Conservation (phyloP, 257 asterid species). For the Buddleja alternifolia region DNA sequence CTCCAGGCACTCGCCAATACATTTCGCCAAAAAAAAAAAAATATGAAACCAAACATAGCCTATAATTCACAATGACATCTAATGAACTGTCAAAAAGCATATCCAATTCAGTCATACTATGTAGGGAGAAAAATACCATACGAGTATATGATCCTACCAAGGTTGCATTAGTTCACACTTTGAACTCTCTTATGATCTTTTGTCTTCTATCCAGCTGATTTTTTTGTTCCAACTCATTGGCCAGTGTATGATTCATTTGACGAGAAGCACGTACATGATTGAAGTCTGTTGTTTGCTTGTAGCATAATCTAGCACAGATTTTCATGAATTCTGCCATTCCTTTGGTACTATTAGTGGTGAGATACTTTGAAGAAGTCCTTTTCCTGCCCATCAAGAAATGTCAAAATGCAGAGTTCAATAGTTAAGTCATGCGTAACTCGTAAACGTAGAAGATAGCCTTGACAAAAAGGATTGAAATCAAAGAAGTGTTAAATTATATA, state of each 20-base stretch:
- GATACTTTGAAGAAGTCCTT: slow-evolving; percentile 46
- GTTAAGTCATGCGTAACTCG: background rate
- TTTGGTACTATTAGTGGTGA: slow-evolving; percentile 47
- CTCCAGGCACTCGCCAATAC: too few relatives aligned
- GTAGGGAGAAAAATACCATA: background rate
- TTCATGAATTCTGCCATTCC: slow-evolving; percentile 45
- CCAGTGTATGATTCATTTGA: background rate
- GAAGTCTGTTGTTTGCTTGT: background rate
- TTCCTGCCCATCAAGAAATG: slow-evolving; percentile 36
- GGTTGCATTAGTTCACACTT: background rate
- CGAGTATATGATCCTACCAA: background rate
- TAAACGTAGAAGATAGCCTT: background rate
- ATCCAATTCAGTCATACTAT: background rate
- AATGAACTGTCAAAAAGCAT: background rate
- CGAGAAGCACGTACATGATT: background rate
- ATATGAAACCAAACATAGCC: too few relatives aligned
- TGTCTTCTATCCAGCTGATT: background rate
- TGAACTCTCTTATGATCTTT: background rate
- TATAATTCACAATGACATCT: background rate
- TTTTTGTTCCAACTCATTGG: too few relatives aligned
- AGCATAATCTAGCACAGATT: background rate
- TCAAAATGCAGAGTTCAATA: slow-evolving; percentile 2
- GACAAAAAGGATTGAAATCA: background rate
- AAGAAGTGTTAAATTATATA: background rate
- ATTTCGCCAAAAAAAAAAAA: too few relatives aligned